phyloP scores from a whole-genome alignment of 225 moss, liverwort and hornwort species.

The Neckera pumila region DNA sequence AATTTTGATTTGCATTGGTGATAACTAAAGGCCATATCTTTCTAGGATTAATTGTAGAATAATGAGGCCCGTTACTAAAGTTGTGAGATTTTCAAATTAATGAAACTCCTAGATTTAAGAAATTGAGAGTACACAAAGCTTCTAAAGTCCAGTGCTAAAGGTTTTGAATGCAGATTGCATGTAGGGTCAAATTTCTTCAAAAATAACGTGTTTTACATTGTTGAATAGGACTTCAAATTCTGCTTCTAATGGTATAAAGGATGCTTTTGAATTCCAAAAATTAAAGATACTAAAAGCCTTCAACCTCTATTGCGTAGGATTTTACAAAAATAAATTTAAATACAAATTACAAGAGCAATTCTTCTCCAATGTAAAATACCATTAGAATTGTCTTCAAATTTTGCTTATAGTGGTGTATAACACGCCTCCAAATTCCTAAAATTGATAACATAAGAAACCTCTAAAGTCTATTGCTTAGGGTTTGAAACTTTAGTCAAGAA shows the following conservation, averaged over 20 bases:
- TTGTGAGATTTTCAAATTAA: background rate
- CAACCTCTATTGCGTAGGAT: background rate
- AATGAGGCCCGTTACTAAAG: background rate
- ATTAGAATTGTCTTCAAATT: background rate
- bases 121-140: background rate
- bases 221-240: background rate
- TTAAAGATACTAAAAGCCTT: background rate
- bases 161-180: background rate
- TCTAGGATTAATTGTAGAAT: background rate
- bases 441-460: background rate
- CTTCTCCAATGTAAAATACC: background rate
- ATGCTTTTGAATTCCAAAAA: background rate
- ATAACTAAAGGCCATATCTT: too few relatives aligned
- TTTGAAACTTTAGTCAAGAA: background rate
- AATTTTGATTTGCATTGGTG: too few relatives aligned
- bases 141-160: background rate
- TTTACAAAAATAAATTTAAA: background rate
- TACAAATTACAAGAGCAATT: background rate
- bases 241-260: background rate
- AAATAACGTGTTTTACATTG: background rate
- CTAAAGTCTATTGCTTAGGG: background rate
- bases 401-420: background rate
- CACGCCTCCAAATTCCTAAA: background rate
- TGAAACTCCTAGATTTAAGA: background rate
- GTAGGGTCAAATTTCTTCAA: background rate